A percentile compares a stretch with the other conserved stretches of the same genome.
These are phyloP conservation scores for Sclerotinia nivalis DNA, from an alignment of 2,329 filamentous ascomycete species.

Conservation along the genomic window DNA sequence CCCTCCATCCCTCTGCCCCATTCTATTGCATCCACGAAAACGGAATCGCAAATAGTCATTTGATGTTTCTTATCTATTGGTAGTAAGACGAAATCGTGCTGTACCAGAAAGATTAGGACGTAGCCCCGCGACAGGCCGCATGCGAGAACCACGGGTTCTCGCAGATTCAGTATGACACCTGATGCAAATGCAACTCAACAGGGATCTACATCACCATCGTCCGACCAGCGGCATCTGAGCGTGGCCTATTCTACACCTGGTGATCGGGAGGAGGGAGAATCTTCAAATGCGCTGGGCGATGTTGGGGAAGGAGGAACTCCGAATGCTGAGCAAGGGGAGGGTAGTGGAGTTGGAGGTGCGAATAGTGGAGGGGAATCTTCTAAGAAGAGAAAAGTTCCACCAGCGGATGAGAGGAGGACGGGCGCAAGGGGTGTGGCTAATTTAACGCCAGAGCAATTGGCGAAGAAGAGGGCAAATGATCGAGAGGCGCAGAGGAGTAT, in stretches of 20 bases:
- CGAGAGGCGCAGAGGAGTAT: conserved; percentile 88
- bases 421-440: conserved; percentile 79
- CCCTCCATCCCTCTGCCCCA: not conserved
- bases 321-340: conserved; percentile 6
- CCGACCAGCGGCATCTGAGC: conserved; percentile 11
- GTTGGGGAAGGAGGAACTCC: not conserved
- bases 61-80: conserved; percentile 7
- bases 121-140: conserved; percentile 16
- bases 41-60: not conserved
- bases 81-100: not conserved
- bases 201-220: conserved; percentile 8
- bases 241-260: not conserved
- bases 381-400: conserved; percentile 6
- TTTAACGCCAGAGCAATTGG: conserved; percentile 83
- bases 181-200: conserved; percentile 19
- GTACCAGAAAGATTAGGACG: conserved; percentile 1
- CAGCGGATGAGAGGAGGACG: conserved; percentile 37
- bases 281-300: not conserved
- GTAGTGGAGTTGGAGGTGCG: conserved; percentile 3
- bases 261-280: conserved; percentile 6
- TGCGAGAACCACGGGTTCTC: conserved; percentile 30
- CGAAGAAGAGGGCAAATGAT: conserved; percentile 89
- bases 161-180: conserved; percentile 31
- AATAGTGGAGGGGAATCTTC: conserved; percentile 3
- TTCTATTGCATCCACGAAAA: not conserved